Evolutionary conservation across 2,329 filamentous ascomycete genomes (phyloP).

Genomic region (Tolypocladium tundrense): DNA sequence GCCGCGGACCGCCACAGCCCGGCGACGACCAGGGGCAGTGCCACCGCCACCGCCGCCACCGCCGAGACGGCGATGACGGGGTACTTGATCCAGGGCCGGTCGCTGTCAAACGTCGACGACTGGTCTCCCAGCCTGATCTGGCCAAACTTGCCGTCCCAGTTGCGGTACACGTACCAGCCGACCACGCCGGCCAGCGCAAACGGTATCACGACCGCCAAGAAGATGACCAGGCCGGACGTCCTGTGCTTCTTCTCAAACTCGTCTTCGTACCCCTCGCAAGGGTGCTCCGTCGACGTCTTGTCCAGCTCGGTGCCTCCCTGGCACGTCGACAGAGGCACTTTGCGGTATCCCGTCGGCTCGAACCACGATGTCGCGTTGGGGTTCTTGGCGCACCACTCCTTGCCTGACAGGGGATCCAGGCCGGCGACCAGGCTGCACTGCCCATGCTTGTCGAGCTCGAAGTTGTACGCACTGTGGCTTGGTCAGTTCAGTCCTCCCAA

Average conservation of each 20-base stretch:
- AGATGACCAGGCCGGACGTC: constrained; percentile 62
- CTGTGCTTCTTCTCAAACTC: constrained; percentile 67
- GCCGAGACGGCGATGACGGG: constrained; percentile 67
- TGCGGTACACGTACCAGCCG: constrained; percentile 77
- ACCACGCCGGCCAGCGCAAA: constrained; percentile 58
- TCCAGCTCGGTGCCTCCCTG: constrained; percentile 65
- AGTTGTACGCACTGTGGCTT: constrained; percentile 75
- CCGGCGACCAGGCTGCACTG: constrained; percentile 71
- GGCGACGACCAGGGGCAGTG: constrained; percentile 60
- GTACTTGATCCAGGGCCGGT: constrained; percentile 70
- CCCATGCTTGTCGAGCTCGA: constrained; percentile 65
- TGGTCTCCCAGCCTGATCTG: constrained; percentile 80
- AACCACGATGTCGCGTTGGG: constrained; percentile 68
- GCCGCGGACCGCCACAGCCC: constrained; percentile 60
- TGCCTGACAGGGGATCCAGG: constrained; percentile 45
- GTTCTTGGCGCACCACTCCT: constrained; percentile 45
- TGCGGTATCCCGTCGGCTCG: constrained; percentile 78
- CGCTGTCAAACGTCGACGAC: constrained; percentile 46
- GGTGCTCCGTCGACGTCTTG: constrained; percentile 40
- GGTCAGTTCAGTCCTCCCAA: background rate
- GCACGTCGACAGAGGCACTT: constrained; percentile 84
- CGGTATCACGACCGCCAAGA: constrained; percentile 75
- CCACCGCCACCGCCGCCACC: constrained; percentile 45
- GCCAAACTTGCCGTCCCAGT: constrained; percentile 85
- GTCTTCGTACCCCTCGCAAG: constrained; percentile 71